Percentiles rank a stretch among this genome's conserved stretches.
These are phyloP conservation scores for Candida tetrigidarum DNA, from an alignment of 1,139 yeast genomes.

Conservation along the genomic window DNA sequence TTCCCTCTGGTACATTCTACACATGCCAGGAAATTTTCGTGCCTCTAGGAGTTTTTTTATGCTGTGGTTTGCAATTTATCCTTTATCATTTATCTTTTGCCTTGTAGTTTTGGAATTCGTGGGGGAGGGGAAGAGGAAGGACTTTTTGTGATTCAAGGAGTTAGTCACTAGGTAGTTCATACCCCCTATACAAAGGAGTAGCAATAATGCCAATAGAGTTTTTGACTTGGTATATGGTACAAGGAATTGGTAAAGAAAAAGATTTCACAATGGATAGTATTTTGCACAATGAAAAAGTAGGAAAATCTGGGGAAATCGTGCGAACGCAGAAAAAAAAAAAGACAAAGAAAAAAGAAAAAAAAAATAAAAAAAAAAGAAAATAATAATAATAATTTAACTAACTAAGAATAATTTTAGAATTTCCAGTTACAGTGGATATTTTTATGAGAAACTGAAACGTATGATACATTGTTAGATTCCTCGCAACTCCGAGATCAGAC, in stretches of 20 bases:
- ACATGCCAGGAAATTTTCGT: neutral
- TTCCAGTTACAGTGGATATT: too few relatives aligned
- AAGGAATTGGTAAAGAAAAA: too few relatives aligned
- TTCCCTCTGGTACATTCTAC: too few relatives aligned
- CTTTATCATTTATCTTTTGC: neutral
- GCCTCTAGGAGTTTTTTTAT: neutral
- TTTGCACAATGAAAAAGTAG: neutral
- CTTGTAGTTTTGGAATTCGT: neutral
- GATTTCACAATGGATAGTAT: too few relatives aligned
- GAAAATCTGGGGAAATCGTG: neutral
- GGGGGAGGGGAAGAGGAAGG: too few relatives aligned
- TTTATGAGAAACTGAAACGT: neutral
- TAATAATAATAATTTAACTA: neutral
- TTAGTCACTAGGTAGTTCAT: neutral
- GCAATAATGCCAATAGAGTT: neutral
- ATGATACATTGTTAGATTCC: neutral
- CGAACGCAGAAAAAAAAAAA: neutral
- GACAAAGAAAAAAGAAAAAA: neutral
- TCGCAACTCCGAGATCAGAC: slow-evolving; percentile 1
- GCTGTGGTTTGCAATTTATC: neutral
- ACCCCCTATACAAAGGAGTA: neutral
- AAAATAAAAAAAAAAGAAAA: neutral
- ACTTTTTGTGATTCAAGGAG: neutral
- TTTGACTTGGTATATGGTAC: neutral
- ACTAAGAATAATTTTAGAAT: too few relatives aligned